Evolutionary conservation across 2,329 filamentous ascomycete genomes (phyloP), one percentile per base, ranked within the genome.

Genomic region (Cladosporium sp.): DNA sequence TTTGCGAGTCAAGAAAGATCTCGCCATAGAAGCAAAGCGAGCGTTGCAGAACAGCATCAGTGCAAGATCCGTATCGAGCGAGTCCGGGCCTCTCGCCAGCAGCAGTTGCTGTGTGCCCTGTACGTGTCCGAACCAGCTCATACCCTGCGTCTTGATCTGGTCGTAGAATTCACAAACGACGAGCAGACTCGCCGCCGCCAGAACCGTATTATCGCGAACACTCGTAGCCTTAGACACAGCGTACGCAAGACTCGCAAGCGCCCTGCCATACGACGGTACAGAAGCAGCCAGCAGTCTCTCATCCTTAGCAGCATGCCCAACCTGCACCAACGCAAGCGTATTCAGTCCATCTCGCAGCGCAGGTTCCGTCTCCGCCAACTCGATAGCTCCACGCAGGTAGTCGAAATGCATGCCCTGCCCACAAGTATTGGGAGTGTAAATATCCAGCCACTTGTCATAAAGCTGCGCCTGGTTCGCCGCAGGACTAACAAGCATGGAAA

Each of bases 391-490:
- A n/a, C 44, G 59, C 5, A 64, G 47, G 38, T 64, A 64, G 24
- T 59, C 52, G 60, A 62, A 64, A 26, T 64, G 55, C 21, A 65
- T 32, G 36, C 64, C 58, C 32, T 60, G 64, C n/a, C 64, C 44
- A 12, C 47, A 34, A 8, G 59, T 63, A 21, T 14, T 51, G 1
- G 67, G 67, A 36, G 55, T 61, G 14, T 68, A 68, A 12, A 68
- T 60, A 7, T 58, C 44, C 58, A 68, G 59, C 47, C 62, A 65
- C 14, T 51, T 64, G 32, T 68, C 52, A 15, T 67, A 68, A 24
- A 74, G 64, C 38, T 71, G 69, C 32, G 57, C 54, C n/a, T 71
- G 68, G 8, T 70, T 68, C 8, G 65, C 67, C 12, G 67, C 63
- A 10, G 57, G 38, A 11, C 65, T 61, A 10, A 32, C 41, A 5